A percentile compares a stretch with the other conserved stretches of the same genome.
Evolutionary conservation across 2,329 filamentous ascomycete genomes (phyloP).

Genomic region (Colletotrichum sp.): DNA sequence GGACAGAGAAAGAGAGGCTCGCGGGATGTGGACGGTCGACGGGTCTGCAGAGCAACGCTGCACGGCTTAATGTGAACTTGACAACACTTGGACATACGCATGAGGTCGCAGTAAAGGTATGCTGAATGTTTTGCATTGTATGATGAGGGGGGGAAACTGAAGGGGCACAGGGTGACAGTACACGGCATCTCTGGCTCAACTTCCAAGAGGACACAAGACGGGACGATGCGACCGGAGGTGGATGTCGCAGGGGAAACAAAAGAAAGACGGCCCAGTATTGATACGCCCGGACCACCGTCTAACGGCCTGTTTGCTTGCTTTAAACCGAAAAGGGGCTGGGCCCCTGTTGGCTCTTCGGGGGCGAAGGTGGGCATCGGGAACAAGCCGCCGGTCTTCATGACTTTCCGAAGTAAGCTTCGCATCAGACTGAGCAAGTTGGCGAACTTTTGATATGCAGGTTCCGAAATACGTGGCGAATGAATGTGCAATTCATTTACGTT

Average conservation of each 20-base stretch:
- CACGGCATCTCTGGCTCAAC: background rate
- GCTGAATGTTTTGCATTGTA: background rate
- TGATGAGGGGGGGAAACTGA: background rate
- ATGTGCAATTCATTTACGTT: background rate
- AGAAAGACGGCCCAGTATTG: background rate
- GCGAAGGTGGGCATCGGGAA: background rate
- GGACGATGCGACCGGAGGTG: background rate
- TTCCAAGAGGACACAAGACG: background rate
- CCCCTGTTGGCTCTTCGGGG: background rate
- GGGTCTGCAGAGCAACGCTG: background rate
- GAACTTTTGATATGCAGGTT: conserved; percentile 10
- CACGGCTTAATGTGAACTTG: background rate
- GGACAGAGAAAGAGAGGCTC: background rate
- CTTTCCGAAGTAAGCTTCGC: background rate
- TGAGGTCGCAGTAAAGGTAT: background rate
- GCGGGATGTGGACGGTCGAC: background rate
- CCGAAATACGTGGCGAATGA: background rate
- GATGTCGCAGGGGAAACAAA: background rate
- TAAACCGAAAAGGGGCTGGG: background rate
- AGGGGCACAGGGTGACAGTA: background rate
- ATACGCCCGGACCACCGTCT: conserved; percentile 6
- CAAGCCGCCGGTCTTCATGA: background rate
- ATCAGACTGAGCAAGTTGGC: background rate
- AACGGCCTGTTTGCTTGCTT: background rate
- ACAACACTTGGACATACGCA: background rate